A percentile compares a stretch with the other conserved stretches of the same genome.
These are phyloP conservation scores for Naganishia kalamii DNA, from an alignment of 768 basidiomycete genomes.

Conservation along the genomic window DNA sequence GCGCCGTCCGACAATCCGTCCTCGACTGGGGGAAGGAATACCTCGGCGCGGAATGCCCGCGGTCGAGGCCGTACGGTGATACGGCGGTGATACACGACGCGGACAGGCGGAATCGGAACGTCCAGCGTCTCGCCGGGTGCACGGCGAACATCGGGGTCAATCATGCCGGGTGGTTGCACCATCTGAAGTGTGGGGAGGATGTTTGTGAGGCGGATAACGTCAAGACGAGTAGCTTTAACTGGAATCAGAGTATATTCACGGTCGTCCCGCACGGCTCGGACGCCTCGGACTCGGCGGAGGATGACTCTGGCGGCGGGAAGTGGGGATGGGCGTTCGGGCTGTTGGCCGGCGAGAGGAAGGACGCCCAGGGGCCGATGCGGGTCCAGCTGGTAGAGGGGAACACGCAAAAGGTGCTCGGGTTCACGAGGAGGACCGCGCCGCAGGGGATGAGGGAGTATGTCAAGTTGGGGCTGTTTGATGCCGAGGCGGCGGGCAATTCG, in stretches of 20 bases:
- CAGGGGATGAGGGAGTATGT: slow-evolving; percentile 25
- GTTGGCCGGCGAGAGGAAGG: not conserved
- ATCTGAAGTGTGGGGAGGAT: slow-evolving; percentile 32
- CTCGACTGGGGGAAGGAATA: slow-evolving; percentile 30
- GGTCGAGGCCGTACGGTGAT: slow-evolving; percentile 17
- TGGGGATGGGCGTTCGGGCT: slow-evolving; percentile 11
- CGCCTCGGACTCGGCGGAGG: not conserved
- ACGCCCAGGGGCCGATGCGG: not conserved
- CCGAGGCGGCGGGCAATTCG: slow-evolving; percentile 20
- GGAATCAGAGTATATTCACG: slow-evolving; percentile 21
- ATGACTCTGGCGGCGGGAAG: not conserved
- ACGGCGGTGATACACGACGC: slow-evolving; percentile 15
- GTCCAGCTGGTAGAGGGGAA: slow-evolving; percentile 15
- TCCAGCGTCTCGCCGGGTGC: slow-evolving; percentile 39
- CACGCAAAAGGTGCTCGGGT: slow-evolving; percentile 13
- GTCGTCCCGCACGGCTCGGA: not conserved
- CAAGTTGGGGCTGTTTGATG: slow-evolving; percentile 7
- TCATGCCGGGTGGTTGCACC: slow-evolving; percentile 36
- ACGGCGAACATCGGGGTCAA: slow-evolving; percentile 40
- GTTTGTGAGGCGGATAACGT: slow-evolving; percentile 25
- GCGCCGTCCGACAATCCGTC: slow-evolving; percentile 25
- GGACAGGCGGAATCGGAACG: slow-evolving; percentile 35
- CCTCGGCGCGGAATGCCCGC: slow-evolving; percentile 29
- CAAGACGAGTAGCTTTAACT: slow-evolving; percentile 16
- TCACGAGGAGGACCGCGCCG: not conserved